These are phyloP conservation scores for Nicotiana rustica DNA, from an alignment of 305 asterid genomes.

Conservation along the genomic window DNA sequence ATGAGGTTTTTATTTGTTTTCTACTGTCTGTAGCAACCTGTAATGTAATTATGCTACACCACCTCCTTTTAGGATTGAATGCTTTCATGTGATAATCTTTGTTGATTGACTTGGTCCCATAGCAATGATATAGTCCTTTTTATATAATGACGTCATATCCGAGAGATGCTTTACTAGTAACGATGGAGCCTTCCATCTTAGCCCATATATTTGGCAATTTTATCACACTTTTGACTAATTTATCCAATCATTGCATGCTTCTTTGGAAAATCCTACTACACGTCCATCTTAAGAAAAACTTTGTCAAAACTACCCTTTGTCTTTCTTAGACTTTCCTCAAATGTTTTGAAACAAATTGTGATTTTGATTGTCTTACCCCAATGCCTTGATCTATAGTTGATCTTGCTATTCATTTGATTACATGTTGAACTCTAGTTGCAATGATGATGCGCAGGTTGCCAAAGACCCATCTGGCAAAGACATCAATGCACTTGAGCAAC, in stretches of 20 bases:
- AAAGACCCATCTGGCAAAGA: slow-evolving; percentile 38
- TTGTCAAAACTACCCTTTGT: too few species aligned
- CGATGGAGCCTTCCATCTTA: background rate
- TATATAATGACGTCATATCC: slow-evolving; percentile 9
- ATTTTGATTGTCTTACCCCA: background rate
- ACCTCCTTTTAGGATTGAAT: background rate
- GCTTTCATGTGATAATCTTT: background rate
- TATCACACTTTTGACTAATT: background rate
- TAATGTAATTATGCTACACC: background rate
- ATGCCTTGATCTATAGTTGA: background rate
- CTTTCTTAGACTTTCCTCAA: too few species aligned
- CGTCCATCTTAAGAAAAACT: too few species aligned
- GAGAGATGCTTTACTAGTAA: slow-evolving; percentile 20
- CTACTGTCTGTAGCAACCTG: background rate
- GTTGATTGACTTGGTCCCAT: slow-evolving; percentile 25
- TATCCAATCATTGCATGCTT: background rate
- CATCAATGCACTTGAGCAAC: slow-evolving; percentile 38
- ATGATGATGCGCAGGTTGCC: slow-evolving; percentile 29
- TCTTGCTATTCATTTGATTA: background rate
- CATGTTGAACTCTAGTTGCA: slow-evolving; percentile 4
- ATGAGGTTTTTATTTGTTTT: background rate
- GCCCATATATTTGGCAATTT: background rate
- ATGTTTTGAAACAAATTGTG: too few species aligned
- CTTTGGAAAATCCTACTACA: background rate
- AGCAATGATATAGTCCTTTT: background rate